Base-by-base conservation (phyloP, 345 rosid genomes). In the Brassica cretica region DNA sequence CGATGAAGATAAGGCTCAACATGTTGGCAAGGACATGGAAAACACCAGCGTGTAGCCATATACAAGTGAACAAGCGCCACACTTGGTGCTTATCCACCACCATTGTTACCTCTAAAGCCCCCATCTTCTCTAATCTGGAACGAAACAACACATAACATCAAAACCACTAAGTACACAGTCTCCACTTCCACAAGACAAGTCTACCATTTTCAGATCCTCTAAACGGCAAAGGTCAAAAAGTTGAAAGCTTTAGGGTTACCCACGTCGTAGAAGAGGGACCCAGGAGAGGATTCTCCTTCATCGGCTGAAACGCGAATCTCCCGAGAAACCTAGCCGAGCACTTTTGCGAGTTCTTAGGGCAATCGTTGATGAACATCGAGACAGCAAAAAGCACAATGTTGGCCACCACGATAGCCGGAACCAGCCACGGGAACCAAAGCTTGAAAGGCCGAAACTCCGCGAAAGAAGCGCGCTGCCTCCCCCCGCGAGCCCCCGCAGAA, bases 1-100 rank as follows among this genome's bases (percentile, higher is more conserved):
- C 99, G 24, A 96, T 91, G 81, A 91, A 90, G 78, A 89, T 39
- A 75, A 96, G 91, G 74, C 99, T 91, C 82, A 93, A 72, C 98
- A 96, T 93, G 78, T 96, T 96, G 66, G 97, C 90, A 73, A 93
- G 90, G 16, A 96, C 55, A 75, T 96, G 99, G 72, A 96, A 87
- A 78, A 96, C 89, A 8, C 99, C 99, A 0, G 92, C 98, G n/a
- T 93, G 99, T 83, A 96, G 80, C 99, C 99, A 93, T 77, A 96
- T 85, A 81, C 97, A 96, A 66, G 90, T 82, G 55, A 96, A 35
- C 44, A 96, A 78, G 49, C 98, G 91, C 99, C 99, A 96, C 33
- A 83, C 86, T 68, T 96, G 92, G 73, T 83, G 89, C 64, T 66
- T 29, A 16, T 83, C 81, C 44, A 87, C 92, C 64, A 88, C 86